Conservation (phyloP, 179 eudicot species). For the Pouteria campechiana region DNA sequence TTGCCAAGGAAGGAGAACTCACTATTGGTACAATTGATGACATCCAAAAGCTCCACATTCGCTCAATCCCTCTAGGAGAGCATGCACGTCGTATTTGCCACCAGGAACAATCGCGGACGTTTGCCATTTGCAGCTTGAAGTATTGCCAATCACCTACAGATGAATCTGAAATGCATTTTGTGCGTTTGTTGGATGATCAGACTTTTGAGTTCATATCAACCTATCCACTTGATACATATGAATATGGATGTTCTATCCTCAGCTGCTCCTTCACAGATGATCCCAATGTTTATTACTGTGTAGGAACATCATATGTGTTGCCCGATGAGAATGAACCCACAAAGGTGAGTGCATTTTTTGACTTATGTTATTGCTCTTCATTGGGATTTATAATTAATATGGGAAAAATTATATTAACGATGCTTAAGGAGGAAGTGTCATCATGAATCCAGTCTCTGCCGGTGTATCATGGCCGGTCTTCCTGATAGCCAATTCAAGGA, state of each 20-base stretch:
- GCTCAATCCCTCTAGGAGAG: slow-evolving; percentile 92
- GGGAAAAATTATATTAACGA: no score
- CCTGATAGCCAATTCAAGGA: no score
- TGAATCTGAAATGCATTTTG: slow-evolving; percentile 81
- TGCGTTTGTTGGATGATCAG: slow-evolving; percentile 93
- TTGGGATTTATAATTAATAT: no score
- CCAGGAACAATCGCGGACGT: slow-evolving; percentile 94
- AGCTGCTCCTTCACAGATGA: slow-evolving; percentile 98
- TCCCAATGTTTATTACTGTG: slow-evolving; percentile 77
- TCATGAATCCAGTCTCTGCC: no score
- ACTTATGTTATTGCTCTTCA: no score
- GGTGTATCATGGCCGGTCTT: no score
- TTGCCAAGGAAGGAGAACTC: slow-evolving; percentile 96
- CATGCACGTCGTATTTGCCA: slow-evolving; percentile 97
- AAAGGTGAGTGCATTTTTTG: slow-evolving; percentile 47
- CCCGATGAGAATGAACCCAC: slow-evolving; percentile 94
- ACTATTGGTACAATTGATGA: slow-evolving; percentile 98
- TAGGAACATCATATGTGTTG: slow-evolving; percentile 94
- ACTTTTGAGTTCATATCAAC: slow-evolving; percentile 85
- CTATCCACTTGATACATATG: slow-evolving; percentile 83
- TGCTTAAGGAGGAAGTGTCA: no score
- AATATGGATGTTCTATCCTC: slow-evolving; percentile 86
- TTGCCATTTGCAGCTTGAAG: slow-evolving; percentile 81
- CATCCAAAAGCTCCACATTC: slow-evolving; percentile 94
- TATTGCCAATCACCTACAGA: slow-evolving; percentile 70